Conservation (phyloP, 768 basidiomycete genomes). For the Ephemerocybe angulata region DNA sequence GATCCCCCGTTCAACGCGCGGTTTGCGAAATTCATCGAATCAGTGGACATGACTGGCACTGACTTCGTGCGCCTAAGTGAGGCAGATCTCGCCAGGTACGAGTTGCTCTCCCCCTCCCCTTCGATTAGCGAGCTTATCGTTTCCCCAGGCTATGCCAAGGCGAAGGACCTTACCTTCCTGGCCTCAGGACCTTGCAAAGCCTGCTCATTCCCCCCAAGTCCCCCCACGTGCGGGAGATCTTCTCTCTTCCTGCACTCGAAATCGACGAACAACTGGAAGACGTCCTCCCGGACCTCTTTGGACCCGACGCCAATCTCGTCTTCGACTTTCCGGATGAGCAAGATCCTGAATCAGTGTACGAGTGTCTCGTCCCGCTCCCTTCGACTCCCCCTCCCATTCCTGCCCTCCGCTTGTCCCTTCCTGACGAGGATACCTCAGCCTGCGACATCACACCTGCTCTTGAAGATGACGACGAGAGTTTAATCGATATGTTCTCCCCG, state of each 20-base stretch:
- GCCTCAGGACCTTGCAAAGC: not conserved
- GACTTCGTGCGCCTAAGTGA: constrained; percentile 1
- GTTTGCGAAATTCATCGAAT: constrained; percentile 6
- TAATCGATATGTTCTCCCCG: constrained; percentile 3
- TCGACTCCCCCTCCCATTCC: not conserved
- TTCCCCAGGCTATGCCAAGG: constrained; percentile 2
- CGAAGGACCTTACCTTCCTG: not conserved
- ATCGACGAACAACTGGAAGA: not conserved
- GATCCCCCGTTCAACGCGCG: constrained; percentile 6
- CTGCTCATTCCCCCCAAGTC: not conserved
- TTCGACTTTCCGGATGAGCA: constrained; percentile 2
- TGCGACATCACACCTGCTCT: not conserved
- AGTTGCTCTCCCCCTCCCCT: not conserved
- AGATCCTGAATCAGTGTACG: not conserved
- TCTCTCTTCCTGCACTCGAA: not conserved
- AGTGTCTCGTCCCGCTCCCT: not conserved
- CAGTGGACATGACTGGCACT: constrained; percentile 3
- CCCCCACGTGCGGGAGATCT: constrained; percentile 1
- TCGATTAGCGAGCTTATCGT: not conserved
- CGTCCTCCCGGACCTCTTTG: not conserved
- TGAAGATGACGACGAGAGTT: not conserved
- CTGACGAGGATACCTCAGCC: not conserved
- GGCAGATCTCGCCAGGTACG: constrained; percentile 2
- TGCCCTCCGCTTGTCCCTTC: not conserved
- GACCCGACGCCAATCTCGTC: not conserved